Base-by-base conservation (phyloP, 2,329 filamentous ascomycete genomes). In the Alternaria burnsii region DNA sequence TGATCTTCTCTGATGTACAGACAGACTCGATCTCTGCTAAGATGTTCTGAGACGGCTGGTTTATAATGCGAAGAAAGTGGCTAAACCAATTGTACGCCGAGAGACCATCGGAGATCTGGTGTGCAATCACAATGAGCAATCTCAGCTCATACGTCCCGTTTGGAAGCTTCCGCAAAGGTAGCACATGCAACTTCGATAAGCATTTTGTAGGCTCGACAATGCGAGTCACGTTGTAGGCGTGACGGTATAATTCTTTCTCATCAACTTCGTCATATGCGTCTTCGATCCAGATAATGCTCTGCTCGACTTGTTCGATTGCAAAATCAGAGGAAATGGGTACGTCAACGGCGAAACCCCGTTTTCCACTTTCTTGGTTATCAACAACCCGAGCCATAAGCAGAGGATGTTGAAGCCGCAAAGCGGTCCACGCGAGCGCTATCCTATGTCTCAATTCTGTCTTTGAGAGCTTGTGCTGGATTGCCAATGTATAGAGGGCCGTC, bases 101-200 rank as follows among this genome's bases (percentile, higher is more conserved):
- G 34, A 84, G 58, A 1, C 81, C 82, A 50, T 84, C 82, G n/a
- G 78, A 77, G 38, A 82, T 82, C 48, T 82, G 73, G 56, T 83
- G 82, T 2, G 75, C 80, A n/a, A 79, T 75, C 14, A 83, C 65
- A 10, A 80, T 66, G 6, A 82, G 64, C 32, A 83, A 71, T 4
- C 71, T 70, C 1, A 83, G 59, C 4, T 66, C 65, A 16, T 48
- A 68, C 0, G 69, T 77, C 3, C 75, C 76, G 18, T 73, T 63
- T 1, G 68, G 46, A 0, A 69, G 44, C 2, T 41, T 36, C 3
- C 55, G 58, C 0, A 75, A 48, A 2, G 81, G 80, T 1, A 82
- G 67, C 3, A 83, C 75, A 55, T 80, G 79, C 0, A 82, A 43
- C 55, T 76, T 79, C 1, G 79, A 78, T 10, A 83, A 66, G 7